phyloP scores from a whole-genome alignment of 257 asterid species.

The Ligustrum vulgare region DNA sequence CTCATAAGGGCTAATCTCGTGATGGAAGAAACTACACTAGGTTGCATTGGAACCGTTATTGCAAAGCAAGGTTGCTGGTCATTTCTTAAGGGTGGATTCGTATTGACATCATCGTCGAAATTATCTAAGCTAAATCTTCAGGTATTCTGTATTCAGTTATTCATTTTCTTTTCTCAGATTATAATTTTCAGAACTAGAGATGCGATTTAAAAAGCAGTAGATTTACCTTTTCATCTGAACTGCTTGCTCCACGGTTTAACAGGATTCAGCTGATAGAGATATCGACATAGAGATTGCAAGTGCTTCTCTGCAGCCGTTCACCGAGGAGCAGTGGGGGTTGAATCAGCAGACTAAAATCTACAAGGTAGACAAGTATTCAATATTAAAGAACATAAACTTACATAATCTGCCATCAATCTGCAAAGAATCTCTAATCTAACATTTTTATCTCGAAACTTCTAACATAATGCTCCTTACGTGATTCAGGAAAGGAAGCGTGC shows the following conservation, averaged over 20 bases:
- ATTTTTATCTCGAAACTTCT: background rate
- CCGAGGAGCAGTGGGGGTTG: constrained; percentile 28
- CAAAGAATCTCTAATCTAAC: background rate
- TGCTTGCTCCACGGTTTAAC: background rate
- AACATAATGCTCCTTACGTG: background rate
- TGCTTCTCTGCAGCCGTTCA: constrained; percentile 38
- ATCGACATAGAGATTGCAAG: constrained; percentile 24
- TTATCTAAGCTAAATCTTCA: constrained; percentile 41
- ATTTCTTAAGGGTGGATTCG: constrained; percentile 80
- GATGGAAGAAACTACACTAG: constrained; percentile 30
- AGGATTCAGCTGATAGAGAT: constrained; percentile 28
- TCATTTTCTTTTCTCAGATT: background rate
- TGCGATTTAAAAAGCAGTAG: background rate
- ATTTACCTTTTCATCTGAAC: background rate
- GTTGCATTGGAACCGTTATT: constrained; percentile 65
- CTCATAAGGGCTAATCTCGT: constrained; percentile 45
- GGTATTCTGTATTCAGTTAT: constrained; percentile 28
- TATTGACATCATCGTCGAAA: constrained; percentile 43
- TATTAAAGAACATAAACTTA: background rate
- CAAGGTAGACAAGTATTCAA: constrained; percentile 12
- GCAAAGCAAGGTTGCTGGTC: constrained; percentile 72
- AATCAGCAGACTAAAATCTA: constrained; percentile 26
- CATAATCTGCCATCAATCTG: background rate
- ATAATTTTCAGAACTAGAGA: background rate
- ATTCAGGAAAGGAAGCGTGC: constrained; percentile 44